Conservation (phyloP, 2,329 filamentous ascomycete genomes). For the Coniochaeta ligniaria region DNA sequence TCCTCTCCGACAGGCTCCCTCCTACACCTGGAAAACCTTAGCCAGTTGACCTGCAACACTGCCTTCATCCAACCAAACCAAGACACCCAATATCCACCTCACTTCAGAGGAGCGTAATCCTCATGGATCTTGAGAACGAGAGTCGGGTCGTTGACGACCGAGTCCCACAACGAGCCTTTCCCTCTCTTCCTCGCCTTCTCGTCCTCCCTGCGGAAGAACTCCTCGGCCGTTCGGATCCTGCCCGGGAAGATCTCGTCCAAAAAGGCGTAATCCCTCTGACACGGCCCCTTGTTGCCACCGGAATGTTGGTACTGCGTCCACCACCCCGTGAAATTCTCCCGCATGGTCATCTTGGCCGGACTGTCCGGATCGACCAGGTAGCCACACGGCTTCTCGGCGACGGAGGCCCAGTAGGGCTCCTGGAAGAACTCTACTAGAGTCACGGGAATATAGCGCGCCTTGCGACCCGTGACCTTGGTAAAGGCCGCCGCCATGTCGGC, state of each 20-base stretch:
- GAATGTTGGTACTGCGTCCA: slow-evolving; percentile 39
- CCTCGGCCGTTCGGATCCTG: slow-evolving; percentile 37
- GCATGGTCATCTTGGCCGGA: slow-evolving; percentile 27
- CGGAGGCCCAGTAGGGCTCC: too few species aligned
- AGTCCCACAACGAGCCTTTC: background rate
- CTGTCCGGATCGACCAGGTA: slow-evolving; percentile 10
- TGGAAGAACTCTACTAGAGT: too few species aligned
- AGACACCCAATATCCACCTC: too few species aligned
- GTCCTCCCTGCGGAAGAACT: slow-evolving; percentile 37
- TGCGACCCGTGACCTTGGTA: slow-evolving; percentile 18
- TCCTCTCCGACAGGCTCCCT: too few species aligned
- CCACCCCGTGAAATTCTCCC: slow-evolving; percentile 43
- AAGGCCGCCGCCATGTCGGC: slow-evolving; percentile 33
- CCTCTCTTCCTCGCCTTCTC: slow-evolving; percentile 19
- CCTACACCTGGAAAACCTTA: too few species aligned
- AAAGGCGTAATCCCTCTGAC: slow-evolving; percentile 37
- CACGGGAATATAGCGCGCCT: too few species aligned
- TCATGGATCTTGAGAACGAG: too few species aligned
- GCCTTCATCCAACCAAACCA: too few species aligned
- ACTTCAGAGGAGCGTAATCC: too few species aligned
- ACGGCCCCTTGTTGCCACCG: slow-evolving; percentile 30
- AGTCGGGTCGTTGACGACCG: too few species aligned
- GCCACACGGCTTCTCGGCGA: too few species aligned
- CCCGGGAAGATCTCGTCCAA: slow-evolving; percentile 44
- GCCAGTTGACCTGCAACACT: too few species aligned